phyloP scores from a whole-genome alignment of 805 yeast genomes.

The Metschnikowia henanensis region DNA sequence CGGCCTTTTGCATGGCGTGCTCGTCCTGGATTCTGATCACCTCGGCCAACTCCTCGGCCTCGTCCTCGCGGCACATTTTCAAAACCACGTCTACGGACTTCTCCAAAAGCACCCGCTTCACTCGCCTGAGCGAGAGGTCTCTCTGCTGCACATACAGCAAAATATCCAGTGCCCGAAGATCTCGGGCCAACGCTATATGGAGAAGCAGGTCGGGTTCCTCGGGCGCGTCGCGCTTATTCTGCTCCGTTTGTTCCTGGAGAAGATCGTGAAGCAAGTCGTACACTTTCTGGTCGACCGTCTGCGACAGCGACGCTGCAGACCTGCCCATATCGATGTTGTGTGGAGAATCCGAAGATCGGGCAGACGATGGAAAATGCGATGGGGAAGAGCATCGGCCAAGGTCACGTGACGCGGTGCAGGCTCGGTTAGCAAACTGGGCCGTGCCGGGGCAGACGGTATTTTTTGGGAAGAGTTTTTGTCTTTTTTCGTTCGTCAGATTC shows the following conservation, averaged over 20 bases:
- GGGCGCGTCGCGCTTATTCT: conserved; percentile 32
- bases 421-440: too few relatives aligned
- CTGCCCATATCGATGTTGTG: conserved; percentile 18
- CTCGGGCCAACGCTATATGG: conserved; percentile 60
- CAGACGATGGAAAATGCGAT: conserved; percentile 9
- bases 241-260: conserved; percentile 58
- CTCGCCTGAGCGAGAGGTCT: conserved; percentile 67
- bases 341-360: too few relatives aligned
- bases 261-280: conserved; percentile 54
- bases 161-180: conserved; percentile 51
- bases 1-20: conserved; percentile 20
- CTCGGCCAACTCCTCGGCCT: conserved; percentile 53
- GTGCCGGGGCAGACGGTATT: too few relatives aligned
- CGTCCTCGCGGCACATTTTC: conserved; percentile 56
- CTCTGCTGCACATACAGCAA: conserved; percentile 59
- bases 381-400: background rate
- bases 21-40: conserved; percentile 19
- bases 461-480: too few relatives aligned
- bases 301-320: conserved; percentile 9
- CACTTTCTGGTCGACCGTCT: conserved; percentile 52
- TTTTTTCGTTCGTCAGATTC: too few relatives aligned
- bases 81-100: conserved; percentile 64
- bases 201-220: conserved; percentile 37
- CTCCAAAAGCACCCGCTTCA: conserved; percentile 63
- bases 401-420: too few relatives aligned